Base-by-base conservation (phyloP, 192 early-diverging fungal genomes). In the Gamsiella multidivaricata region DNA sequence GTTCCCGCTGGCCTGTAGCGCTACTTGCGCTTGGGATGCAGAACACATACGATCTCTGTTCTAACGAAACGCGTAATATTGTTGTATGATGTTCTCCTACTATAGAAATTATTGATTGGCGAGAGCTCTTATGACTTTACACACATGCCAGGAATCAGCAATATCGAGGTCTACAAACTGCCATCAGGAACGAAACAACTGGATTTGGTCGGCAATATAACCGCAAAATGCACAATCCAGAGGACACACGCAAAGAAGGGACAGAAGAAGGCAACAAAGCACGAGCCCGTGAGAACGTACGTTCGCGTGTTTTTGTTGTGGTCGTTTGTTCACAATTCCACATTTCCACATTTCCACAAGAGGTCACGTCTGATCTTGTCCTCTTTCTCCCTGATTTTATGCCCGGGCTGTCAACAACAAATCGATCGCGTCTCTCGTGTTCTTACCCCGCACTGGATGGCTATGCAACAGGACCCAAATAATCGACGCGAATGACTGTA, bases 121-220 rank as follows among this genome's bases (percentile, higher is more conserved):
- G 26, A 18, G 17, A 58, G 53, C 6, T 8, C 60, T 20, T 66
- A 59, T 22, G 74, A 78, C 32, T 69, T 78, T 31, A 59, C 26
- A 9, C 74, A 69, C 15, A 64, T 59, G 54, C n/a, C 34, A 36
- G 65, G 59, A 14, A 61, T 78, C 53, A 69, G 26, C 22, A 55
- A 78, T 31, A 68, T 69, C 20, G 74, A 78, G 41, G 46, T 78
- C 26, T 78, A 78, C 36, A 62, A 60, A 28, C 49, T 69, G 31
- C 37, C 66, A 11, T 3, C 47, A 5, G 74, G 65, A 25, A 20
- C 65, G 31, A 69, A 69, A n/a, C 74, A 69, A 23, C 25, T 78
- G 43, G 74, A 78, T 49, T 49, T 78, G 28, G 74, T 78, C 26
- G 74, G 74, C 20, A 49, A 78, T 51, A 58, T 78, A 23, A 69